phyloP scores from a whole-genome alignment of 2,329 filamentous ascomycete species.

The Penicillium sp. region DNA sequence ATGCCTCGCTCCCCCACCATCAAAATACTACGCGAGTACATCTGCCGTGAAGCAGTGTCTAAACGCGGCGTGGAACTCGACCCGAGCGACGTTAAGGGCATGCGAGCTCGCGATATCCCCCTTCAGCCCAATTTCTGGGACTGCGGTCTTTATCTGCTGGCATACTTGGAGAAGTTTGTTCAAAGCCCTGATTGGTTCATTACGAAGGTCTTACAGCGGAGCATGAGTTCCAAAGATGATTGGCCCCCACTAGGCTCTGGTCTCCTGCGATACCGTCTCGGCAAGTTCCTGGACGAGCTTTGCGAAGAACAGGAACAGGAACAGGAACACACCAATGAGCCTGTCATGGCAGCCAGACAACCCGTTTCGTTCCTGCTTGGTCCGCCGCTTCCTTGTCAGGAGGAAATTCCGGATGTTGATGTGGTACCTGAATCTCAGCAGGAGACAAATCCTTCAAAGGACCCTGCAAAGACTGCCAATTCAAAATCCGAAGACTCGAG shows the following conservation, averaged over 20 bases:
- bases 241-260: conserved; percentile 57
- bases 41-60: conserved; percentile 67
- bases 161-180: conserved; percentile 80
- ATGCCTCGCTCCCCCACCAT: conserved; percentile 62
- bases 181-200: conserved; percentile 70
- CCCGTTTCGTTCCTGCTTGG: conserved; percentile 36
- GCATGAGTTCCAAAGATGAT: conserved; percentile 57
- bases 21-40: conserved; percentile 69
- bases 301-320: conserved; percentile 62
- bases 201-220: conserved; percentile 61
- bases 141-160: conserved; percentile 82
- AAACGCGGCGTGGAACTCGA: conserved; percentile 55
- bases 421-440: background rate
- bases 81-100: conserved; percentile 51
- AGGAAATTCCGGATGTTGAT: background rate
- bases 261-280: conserved; percentile 63
- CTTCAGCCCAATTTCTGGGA: conserved; percentile 81
- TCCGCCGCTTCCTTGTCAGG: background rate
- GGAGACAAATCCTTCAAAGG: background rate
- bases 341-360: conserved; percentile 29
- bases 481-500: background rate
- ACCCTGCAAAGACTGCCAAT: background rate
- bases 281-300: conserved; percentile 63
- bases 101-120: conserved; percentile 74
- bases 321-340: conserved; percentile 28